A percentile compares a stretch with the other conserved stretches of the same genome.
phyloP scores from a whole-genome alignment of 2,329 filamentous ascomycete genomes.

The Myriosclerotinia curreyana region DNA sequence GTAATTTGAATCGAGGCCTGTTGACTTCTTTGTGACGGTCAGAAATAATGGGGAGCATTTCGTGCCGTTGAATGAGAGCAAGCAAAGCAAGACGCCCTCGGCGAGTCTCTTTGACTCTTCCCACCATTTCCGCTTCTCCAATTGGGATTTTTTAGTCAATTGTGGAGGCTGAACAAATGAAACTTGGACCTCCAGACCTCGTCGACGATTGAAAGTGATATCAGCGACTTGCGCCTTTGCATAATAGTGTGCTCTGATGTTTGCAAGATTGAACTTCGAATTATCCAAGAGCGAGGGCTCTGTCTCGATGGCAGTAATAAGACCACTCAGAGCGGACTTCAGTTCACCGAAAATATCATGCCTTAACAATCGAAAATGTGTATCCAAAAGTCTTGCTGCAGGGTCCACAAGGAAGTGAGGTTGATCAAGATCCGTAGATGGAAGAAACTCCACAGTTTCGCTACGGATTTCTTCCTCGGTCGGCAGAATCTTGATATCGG shows the following conservation, averaged over 20 bases:
- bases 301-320: conserved; percentile 30
- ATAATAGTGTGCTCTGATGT: conserved; percentile 4
- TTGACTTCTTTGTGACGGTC: background rate
- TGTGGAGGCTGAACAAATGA: background rate
- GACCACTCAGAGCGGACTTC: conserved; percentile 32
- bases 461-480: conserved; percentile 38
- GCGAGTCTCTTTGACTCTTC: conserved; percentile 46
- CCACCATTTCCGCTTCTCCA: conserved; percentile 49
- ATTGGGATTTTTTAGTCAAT: background rate
- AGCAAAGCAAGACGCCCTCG: conserved; percentile 48
- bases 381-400: conserved; percentile 11
- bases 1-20: background rate
- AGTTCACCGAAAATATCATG: conserved; percentile 37
- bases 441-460: conserved; percentile 29
- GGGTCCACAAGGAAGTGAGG: conserved; percentile 4
- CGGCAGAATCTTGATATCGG: conserved; percentile 39
- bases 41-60: conserved; percentile 35
- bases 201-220: background rate
- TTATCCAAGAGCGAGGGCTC: conserved; percentile 26
- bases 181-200: conserved; percentile 2
- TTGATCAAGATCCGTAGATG: conserved; percentile 24
- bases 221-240: background rate
- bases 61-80: conserved; percentile 31
- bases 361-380: conserved; percentile 36
- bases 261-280: conserved; percentile 26